A percentile compares a stretch with the other conserved stretches of the same genome.
Evolutionary conservation across 2,329 filamentous ascomycete genomes (phyloP).

Genomic region (Penicillium carneum): DNA sequence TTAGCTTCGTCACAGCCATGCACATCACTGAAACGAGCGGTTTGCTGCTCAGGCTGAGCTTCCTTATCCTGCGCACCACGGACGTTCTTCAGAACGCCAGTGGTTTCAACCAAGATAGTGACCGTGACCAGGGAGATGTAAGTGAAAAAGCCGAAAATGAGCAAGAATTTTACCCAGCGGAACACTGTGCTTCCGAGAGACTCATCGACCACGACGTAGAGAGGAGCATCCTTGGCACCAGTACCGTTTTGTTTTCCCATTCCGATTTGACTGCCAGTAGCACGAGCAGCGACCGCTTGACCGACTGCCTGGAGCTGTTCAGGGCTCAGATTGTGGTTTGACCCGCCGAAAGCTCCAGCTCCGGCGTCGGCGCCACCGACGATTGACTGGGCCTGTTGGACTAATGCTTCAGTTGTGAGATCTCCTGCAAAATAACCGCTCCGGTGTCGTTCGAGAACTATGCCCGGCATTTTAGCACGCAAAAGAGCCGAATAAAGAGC

Average conservation of each 20-base stretch:
- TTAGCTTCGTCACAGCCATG: conserved; percentile 98
- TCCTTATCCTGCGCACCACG: conserved; percentile 76
- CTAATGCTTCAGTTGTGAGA: conserved; percentile 76
- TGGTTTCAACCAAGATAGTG: conserved; percentile 81
- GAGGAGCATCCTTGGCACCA: conserved; percentile 80
- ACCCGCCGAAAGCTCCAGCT: conserved; percentile 33
- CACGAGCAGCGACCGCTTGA: conserved; percentile 78
- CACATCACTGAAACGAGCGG: conserved; percentile 87
- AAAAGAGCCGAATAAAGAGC: conserved; percentile 91
- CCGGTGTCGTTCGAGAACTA: conserved; percentile 88
- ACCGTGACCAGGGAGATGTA: conserved; percentile 82
- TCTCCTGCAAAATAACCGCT: conserved; percentile 85
- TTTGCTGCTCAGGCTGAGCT: conserved; percentile 91
- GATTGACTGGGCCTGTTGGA: conserved; percentile 74
- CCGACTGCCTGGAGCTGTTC: conserved; percentile 78
- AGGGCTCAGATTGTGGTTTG: conserved; percentile 56
- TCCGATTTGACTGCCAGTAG: conserved; percentile 70
- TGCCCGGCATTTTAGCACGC: conserved; percentile 90
- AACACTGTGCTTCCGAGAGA: conserved; percentile 79
- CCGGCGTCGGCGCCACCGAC: conserved; percentile 56
- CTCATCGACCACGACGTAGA: conserved; percentile 96
- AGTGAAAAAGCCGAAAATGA: conserved; percentile 77
- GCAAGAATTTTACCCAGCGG: conserved; percentile 87
- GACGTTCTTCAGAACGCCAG: conserved; percentile 80
- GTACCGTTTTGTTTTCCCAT: conserved; percentile 61